Base-by-base conservation (phyloP, 345 rosid genomes). In the Erysimum cheiranthoides region DNA sequence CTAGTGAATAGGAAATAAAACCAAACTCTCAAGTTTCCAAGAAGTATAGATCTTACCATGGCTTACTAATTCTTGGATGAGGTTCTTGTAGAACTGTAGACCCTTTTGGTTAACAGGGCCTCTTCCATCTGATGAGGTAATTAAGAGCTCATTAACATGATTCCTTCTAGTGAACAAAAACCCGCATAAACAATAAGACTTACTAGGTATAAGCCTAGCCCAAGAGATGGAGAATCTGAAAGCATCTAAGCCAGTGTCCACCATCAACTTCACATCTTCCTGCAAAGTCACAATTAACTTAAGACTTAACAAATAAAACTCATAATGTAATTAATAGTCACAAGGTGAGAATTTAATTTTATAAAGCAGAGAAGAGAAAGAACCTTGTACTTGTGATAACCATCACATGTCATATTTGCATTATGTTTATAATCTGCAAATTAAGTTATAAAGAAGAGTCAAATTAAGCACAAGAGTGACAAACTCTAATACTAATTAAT, bases 381-480 rank as follows among this genome's bases (percentile, higher is more conserved):
- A 42, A 56, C 93, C 89, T 85, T 89, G 85, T 81, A 89, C 61
- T 84, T 86, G 73, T 85, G 89, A 70, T 89, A 89, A 68, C 63
- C 76, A 30, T 89, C 89, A 49, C 76, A 82, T 14, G 90, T 75
- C 5, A 73, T 70, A 57, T 86, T 89, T 67, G 86, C 89, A 1
- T 71, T 84, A 2, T 32, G 84, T 30, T 83, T 84, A 5, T 34
- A 43, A 38, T 2, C 65, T 60, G 54, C 18, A 38, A 64, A 21
- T 21, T 21, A 21, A n/a, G 28, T n/a, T 54, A 38, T 3, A 54
- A 38, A 56, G 10, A 28, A 52, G 6, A 21, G 1, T 13, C 17
- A 4, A 21, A n/a, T n/a, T n/a, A n/a, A 21, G 25, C 25, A 21
- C 25, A 21, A 21, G 25, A 21, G 25, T 21, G 25, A 21, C 25